Conservation (phyloP, 2,329 filamentous ascomycete genomes). For the Tolypocladium pustulatum region DNA sequence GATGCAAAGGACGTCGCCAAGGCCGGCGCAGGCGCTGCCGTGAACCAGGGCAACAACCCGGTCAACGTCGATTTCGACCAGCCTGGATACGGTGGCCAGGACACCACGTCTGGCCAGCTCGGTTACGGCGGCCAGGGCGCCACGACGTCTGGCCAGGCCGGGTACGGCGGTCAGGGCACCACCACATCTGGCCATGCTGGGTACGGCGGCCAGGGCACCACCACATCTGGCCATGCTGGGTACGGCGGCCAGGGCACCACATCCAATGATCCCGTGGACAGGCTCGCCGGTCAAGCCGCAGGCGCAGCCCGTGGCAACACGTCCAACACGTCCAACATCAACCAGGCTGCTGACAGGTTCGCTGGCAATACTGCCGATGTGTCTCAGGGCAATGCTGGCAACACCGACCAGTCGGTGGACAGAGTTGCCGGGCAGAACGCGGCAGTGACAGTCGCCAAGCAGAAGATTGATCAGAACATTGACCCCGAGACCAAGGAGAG, state of each 20-base stretch:
- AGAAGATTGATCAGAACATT: conserved; percentile 50
- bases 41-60: conserved; percentile 26
- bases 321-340: not conserved
- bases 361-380: not conserved
- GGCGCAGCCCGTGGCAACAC: conserved; percentile 32
- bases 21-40: conserved; percentile 46
- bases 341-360: not conserved
- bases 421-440: conserved; percentile 20
- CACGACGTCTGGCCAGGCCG: not conserved
- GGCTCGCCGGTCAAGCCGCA: conserved; percentile 35
- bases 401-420: conserved; percentile 43
- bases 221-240: too few relatives aligned
- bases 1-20: conserved; percentile 52
- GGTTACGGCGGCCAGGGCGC: not conserved
- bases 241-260: too few relatives aligned
- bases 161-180: too few relatives aligned
- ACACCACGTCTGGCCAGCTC: not conserved
- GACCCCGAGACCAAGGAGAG: conserved; percentile 53
- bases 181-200: not conserved
- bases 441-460: conserved; percentile 35
- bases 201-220: conserved; percentile 27
- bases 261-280: not conserved
- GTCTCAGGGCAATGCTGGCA: conserved; percentile 6
- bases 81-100: not conserved
- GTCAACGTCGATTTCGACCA: not conserved